These are phyloP conservation scores for Cicer cuneatum DNA, from an alignment of 306 rosid species.

Conservation along the genomic window DNA sequence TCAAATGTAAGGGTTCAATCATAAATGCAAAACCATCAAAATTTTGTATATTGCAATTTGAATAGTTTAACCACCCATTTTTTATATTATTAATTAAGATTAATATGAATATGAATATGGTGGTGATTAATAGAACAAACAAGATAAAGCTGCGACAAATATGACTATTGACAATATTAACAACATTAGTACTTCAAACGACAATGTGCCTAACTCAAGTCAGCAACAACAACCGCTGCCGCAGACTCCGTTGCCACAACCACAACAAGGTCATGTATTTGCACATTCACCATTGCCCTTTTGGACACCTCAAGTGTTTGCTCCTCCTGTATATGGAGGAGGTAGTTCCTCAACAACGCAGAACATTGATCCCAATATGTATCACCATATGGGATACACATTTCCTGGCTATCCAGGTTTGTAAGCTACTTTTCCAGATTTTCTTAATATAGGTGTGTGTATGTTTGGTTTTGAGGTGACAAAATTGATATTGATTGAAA, in stretches of 20 bases:
- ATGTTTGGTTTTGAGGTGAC: too few relatives aligned
- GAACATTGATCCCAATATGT: slow-evolving; percentile 49
- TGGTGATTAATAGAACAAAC: slow-evolving; percentile 52
- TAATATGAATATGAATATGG: slow-evolving; percentile 18
- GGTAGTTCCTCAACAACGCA: slow-evolving; percentile 50
- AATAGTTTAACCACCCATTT: background rate
- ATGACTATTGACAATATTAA: background rate
- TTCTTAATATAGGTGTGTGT: background rate
- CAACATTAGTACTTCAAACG: slow-evolving; percentile 15
- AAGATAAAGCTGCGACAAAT: slow-evolving; percentile 36
- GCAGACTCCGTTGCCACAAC: slow-evolving; percentile 42
- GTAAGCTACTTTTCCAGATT: background rate
- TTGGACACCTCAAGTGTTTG: background rate
- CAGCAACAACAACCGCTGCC: slow-evolving; percentile 43
- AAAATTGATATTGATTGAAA: too few relatives aligned
- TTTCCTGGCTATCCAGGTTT: slow-evolving; percentile 60
- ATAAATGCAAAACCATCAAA: background rate
- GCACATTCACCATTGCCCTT: background rate
- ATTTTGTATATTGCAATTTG: background rate
- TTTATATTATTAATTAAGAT: background rate
- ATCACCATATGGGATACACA: slow-evolving; percentile 53
- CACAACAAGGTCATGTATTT: slow-evolving; percentile 45
- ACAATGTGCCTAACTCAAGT: slow-evolving; percentile 33
- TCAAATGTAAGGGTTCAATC: too few relatives aligned
- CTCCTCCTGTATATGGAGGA: slow-evolving; percentile 31